Percentiles rank a stretch among this genome's conserved stretches.
phyloP scores from a whole-genome alignment of 257 asterid genomes.

The Gentiana straminea region DNA sequence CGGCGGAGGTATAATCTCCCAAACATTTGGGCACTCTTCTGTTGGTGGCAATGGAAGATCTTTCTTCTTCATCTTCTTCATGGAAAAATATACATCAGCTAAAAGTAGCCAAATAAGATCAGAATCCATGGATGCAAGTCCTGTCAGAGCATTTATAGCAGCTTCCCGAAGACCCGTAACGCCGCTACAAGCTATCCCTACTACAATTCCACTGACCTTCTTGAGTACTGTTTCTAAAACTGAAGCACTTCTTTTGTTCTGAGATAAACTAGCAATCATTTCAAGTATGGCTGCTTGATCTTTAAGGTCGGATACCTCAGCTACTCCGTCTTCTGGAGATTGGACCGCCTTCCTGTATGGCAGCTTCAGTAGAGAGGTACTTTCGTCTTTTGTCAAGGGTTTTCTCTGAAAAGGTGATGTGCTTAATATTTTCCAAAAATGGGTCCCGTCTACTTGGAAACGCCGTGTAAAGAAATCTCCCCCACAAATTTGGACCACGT shows the following conservation, averaged over 20 bases:
- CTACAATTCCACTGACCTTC: conserved; percentile 65
- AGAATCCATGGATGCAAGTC: conserved; percentile 66
- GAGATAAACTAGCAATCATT: conserved; percentile 58
- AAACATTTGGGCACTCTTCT: conserved; percentile 41
- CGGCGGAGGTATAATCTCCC: conserved; percentile 53
- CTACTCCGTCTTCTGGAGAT: conserved; percentile 36
- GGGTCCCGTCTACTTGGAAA: conserved; percentile 57
- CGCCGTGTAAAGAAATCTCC: conserved; percentile 96
- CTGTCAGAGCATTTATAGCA: conserved; percentile 53
- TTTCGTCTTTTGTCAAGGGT: conserved; percentile 35
- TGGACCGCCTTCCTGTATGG: conserved; percentile 50
- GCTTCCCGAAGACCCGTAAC: conserved; percentile 65
- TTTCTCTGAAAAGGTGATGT: conserved; percentile 71
- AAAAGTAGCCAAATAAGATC: conserved; percentile 90
- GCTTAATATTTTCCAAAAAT: conserved; percentile 77
- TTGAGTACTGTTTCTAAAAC: conserved; percentile 59
- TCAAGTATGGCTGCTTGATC: conserved; percentile 65
- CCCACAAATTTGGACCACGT: conserved; percentile 58
- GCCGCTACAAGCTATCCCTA: conserved; percentile 82
- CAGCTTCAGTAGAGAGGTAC: conserved; percentile 39
- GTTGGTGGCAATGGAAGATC: conserved; percentile 39
- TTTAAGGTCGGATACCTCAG: conserved; percentile 63
- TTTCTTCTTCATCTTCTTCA: conserved; percentile 24
- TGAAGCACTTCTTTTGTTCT: conserved; percentile 47
- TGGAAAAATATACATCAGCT: conserved; percentile 80